These are phyloP conservation scores for Cystofilobasidium ferigula DNA, from an alignment of 768 basidiomycete genomes.

Conservation along the genomic window DNA sequence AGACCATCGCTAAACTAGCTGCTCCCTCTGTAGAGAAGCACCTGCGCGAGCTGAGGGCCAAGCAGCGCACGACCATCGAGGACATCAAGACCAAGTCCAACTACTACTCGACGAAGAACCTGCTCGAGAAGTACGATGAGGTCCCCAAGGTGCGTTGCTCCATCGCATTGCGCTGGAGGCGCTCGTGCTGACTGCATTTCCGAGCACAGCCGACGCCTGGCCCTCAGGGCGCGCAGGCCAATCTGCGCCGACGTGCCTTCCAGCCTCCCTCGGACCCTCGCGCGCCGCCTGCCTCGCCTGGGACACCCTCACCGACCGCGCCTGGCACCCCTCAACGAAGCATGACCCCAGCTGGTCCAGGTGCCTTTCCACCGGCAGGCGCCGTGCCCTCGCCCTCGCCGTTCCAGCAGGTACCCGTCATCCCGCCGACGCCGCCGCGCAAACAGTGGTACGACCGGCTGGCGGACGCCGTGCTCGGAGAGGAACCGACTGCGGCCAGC, in stretches of 20 bases:
- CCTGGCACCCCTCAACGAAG: conserved; percentile 14
- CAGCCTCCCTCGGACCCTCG: conserved; percentile 12
- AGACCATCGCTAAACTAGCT: too few relatives aligned
- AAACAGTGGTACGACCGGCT: conserved; percentile 71
- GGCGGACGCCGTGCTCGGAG: conserved; percentile 75
- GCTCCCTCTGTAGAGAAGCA: conserved; percentile 53
- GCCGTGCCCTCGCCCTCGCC: conserved; percentile 1
- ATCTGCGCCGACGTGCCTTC: conserved; percentile 12
- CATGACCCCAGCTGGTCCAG: background rate
- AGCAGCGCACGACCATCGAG: conserved; percentile 75
- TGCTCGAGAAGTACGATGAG: conserved; percentile 83
- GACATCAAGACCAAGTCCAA: conserved; percentile 98
- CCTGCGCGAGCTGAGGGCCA: conserved; percentile 45
- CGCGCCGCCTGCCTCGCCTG: conserved; percentile 9
- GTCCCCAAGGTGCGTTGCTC: background rate
- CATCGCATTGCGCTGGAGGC: background rate
- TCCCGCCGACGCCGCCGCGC: conserved; percentile 49
- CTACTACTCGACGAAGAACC: conserved; percentile 78
- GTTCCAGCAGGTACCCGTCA: conserved; percentile 23
- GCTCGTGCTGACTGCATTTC: background rate
- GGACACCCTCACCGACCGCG: conserved; percentile 7
- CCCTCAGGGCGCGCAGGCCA: background rate
- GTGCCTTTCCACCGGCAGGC: background rate
- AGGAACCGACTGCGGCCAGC: conserved; percentile 44
- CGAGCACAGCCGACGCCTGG: background rate